Conservation (phyloP, 225 moss, liverwort and hornwort genomes). For the Lunularia cruciata region DNA sequence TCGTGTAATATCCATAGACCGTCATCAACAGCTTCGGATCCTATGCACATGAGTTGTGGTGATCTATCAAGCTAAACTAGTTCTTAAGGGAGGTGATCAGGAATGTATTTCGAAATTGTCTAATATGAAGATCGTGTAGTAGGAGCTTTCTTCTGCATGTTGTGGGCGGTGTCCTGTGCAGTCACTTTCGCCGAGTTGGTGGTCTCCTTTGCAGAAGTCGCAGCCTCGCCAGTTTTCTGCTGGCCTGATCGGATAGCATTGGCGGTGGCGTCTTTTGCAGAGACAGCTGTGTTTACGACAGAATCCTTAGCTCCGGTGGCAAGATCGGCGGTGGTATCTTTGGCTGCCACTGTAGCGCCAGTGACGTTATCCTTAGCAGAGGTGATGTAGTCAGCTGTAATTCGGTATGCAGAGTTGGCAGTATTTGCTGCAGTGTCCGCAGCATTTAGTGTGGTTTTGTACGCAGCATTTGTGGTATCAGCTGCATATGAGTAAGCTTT, state of each 20-base stretch:
- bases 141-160: neutral
- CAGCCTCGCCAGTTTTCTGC: conserved; percentile 2
- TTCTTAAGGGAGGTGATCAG: neutral
- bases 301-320: conserved; percentile 7
- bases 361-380: neutral
- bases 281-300: neutral
- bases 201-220: neutral
- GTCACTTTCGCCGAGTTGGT: conserved; percentile 3
- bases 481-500: conserved; percentile 2
- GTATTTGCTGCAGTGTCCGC: neutral
- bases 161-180: conserved; percentile 3
- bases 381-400: neutral
- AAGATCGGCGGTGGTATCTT: neutral
- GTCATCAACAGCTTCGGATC: neutral
- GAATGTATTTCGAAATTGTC: too few relatives aligned
- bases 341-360: neutral
- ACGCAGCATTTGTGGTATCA: neutral
- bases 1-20: neutral
- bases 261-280: neutral
- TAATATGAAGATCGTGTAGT: conserved; percentile 4
- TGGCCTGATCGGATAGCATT: conserved; percentile 1
- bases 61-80: neutral
- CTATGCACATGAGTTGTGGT: neutral
- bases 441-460: neutral
- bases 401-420: conserved; percentile 3